A percentile compares a stretch with the other conserved stretches of the same genome.
Conservation (phyloP, 495 filamentous ascomycete species). For the Articulospora tetracladia region DNA sequence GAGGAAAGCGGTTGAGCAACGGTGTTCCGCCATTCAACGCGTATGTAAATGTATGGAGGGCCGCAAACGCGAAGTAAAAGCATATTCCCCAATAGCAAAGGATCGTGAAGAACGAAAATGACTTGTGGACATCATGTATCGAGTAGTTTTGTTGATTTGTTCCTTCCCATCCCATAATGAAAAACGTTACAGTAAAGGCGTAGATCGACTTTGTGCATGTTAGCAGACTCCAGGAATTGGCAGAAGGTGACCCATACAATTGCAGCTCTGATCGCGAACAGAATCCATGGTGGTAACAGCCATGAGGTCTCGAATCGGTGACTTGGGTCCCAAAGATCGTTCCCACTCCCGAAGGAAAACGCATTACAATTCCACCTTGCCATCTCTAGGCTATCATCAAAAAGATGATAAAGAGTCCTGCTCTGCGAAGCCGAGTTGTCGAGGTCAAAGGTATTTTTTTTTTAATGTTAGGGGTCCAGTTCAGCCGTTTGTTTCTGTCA, state of each 20-base stretch:
- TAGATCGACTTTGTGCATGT: slow-evolving; percentile 52
- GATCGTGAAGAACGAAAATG: slow-evolving; percentile 80
- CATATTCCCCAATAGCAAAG: slow-evolving; percentile 74
- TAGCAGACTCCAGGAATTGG: not conserved
- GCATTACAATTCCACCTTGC: not conserved
- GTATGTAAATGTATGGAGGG: slow-evolving; percentile 65
- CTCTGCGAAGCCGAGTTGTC: not conserved
- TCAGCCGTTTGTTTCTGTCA: not conserved
- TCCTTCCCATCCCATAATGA: slow-evolving; percentile 59
- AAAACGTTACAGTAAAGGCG: slow-evolving; percentile 64
- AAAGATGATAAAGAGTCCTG: not conserved
- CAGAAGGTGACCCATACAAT: slow-evolving; percentile 36
- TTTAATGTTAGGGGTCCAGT: not conserved
- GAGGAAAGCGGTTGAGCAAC: slow-evolving; percentile 58
- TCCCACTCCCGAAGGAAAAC: slow-evolving; percentile 35
- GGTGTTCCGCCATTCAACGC: slow-evolving; percentile 48
- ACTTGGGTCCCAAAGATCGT: slow-evolving; percentile 48
- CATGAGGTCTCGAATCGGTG: slow-evolving; percentile 74
- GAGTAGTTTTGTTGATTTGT: slow-evolving; percentile 27
- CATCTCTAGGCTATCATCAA: slow-evolving; percentile 2
- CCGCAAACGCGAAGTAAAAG: slow-evolving; percentile 68
- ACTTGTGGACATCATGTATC: slow-evolving; percentile 32
- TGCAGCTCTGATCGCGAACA: slow-evolving; percentile 54
- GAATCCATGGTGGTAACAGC: slow-evolving; percentile 59
- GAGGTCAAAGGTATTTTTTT: not conserved